These are phyloP conservation scores for Leishmania turanica DNA, from an alignment of 208 protist species.

Conservation along the genomic window DNA sequence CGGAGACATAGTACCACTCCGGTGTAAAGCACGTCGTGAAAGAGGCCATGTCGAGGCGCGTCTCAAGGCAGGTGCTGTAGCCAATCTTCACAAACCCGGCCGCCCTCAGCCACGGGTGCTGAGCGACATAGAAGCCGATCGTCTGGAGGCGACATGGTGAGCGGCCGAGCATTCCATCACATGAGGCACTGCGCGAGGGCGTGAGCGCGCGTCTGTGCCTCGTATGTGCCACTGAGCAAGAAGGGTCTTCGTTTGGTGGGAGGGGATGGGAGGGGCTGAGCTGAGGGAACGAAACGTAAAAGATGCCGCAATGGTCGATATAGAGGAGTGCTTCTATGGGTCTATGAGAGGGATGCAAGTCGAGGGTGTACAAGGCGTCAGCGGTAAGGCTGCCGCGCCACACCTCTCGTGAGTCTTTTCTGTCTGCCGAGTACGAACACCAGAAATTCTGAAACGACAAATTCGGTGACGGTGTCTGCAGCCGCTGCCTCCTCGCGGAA, in stretches of 20 bases:
- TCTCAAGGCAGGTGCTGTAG: conserved; percentile 56
- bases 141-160: conserved; percentile 15
- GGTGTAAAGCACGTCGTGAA: conserved; percentile 83
- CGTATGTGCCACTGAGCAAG: background rate
- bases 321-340: background rate
- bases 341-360: background rate
- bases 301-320: background rate
- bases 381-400: background rate
- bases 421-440: background rate
- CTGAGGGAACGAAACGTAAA: background rate
- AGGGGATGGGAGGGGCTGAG: background rate
- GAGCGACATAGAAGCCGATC: conserved; percentile 72
- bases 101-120: conserved; percentile 65
- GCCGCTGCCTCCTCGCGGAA: background rate
- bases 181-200: background rate
- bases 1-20: conserved; percentile 65
- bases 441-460: background rate
- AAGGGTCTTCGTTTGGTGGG: background rate
- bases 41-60: conserved; percentile 66
- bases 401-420: background rate
- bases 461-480: background rate
- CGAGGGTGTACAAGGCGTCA: background rate
- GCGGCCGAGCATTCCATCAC: conserved; percentile 24
- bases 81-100: conserved; percentile 75
- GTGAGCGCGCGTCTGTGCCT: background rate